Evolutionary conservation across 1,284 basidiomycete species (phyloP).

Genomic region (Flammula alnicola): DNA sequence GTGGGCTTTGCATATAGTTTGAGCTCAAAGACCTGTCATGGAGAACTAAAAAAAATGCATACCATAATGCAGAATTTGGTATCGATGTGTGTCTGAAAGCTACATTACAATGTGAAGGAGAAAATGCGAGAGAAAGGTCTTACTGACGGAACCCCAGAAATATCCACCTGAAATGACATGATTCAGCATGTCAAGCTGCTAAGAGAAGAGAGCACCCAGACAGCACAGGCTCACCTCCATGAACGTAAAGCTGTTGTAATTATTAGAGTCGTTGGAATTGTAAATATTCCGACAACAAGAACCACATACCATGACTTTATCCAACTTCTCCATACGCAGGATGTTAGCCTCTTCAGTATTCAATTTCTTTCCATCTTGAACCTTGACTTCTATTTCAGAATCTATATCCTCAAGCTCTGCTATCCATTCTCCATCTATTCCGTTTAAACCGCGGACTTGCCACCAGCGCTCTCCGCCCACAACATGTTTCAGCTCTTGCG

Average conservation of each 20-base stretch:
- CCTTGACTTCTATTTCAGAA: slow-evolving; percentile 23
- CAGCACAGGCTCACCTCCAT: slow-evolving; percentile 59
- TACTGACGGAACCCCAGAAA: slow-evolving; percentile 71
- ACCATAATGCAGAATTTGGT: slow-evolving; percentile 68
- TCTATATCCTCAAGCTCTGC: slow-evolving; percentile 57
- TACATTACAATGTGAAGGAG: slow-evolving; percentile 10
- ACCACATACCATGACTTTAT: slow-evolving; percentile 54
- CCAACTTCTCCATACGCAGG: slow-evolving; percentile 57
- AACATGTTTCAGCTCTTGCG: slow-evolving; percentile 70
- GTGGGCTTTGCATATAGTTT: slow-evolving; percentile 49
- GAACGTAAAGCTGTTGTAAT: slow-evolving; percentile 67
- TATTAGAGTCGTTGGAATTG: neutral
- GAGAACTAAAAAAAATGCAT: slow-evolving; percentile 11
- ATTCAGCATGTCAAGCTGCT: neutral
- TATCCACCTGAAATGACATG: slow-evolving; percentile 50
- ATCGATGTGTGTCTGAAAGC: slow-evolving; percentile 68
- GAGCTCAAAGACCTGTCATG: neutral
- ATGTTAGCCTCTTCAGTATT: slow-evolving; percentile 46
- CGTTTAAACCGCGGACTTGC: slow-evolving; percentile 75
- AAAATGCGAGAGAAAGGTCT: neutral
- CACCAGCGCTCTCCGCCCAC: slow-evolving; percentile 87
- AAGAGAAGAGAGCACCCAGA: neutral
- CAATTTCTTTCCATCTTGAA: slow-evolving; percentile 34
- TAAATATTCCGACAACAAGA: neutral
- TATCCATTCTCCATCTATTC: slow-evolving; percentile 83